Base-by-base conservation (phyloP, 2,329 filamentous ascomycete genomes). In the Fusarium coicis region DNA sequence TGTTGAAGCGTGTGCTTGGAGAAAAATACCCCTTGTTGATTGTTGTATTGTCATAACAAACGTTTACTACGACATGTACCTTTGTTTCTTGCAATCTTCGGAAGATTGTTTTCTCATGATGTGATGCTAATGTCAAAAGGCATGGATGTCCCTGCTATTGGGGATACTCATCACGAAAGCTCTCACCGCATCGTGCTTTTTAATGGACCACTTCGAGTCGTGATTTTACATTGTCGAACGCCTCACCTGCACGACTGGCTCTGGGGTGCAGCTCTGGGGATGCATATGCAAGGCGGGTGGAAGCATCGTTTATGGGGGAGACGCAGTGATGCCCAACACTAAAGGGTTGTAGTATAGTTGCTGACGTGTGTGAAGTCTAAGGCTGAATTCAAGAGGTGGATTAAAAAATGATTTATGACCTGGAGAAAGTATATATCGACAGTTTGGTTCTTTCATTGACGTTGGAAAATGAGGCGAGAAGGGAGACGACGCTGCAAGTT, bases 271-370 rank as follows among this genome's bases (percentile, higher is more conserved):
- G 70, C 43, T 42, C 66, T 55, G 47, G 55, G 42, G 40, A 43
- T n/a, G 56, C 58, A 66, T 62, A 65, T 65, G 65, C 59, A 43
- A 57, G 66, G 61, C 66, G 52, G 61, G 49, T 55, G 62, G 56
- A 46, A 50, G 61, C 28, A 61, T 70, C 42, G 46, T 42, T 43
- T 52, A 60, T 68, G 57, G 67, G 49, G 46, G 49, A 64, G 58
- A 76, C 69, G 75, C 75, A 77, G 56, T 77, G 75, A 69, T 77
- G 75, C 75, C 75, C 73, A 76, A 77, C 75, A 72, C 58, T 53
- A 70, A 46, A 64, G 49, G 50, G 28, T 40, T 34, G 34, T 43
- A 34, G 59, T 44, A 53, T 56, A 46, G 52, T 42, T 74, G 73
- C 66, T 71, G 61, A 67, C 66, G 72, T 73, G 68, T 32, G 68